Percentiles rank a stretch among this genome's conserved stretches.
Conservation (phyloP, 2,329 filamentous ascomycete genomes). For the Colletotrichum tanaceti region DNA sequence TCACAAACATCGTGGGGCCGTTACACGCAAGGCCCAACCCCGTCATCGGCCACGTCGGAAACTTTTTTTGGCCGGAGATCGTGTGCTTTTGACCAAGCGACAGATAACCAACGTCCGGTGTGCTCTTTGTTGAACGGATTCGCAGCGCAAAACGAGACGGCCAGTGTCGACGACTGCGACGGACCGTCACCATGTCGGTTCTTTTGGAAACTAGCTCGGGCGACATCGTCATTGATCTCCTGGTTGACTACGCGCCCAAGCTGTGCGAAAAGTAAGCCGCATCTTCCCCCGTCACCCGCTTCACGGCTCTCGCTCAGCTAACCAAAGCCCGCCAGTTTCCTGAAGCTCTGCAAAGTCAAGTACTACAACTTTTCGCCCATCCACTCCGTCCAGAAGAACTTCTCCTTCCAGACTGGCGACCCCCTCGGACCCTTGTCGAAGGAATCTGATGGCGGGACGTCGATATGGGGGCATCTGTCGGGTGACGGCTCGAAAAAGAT, state of each 20-base stretch:
- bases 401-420: constrained; percentile 96
- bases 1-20: constrained; percentile 17
- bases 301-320: constrained; percentile 55
- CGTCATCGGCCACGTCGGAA: neutral
- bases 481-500: constrained; percentile 75
- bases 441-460: constrained; percentile 91
- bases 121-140: constrained; percentile 14
- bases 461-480: constrained; percentile 88
- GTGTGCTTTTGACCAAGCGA: constrained; percentile 7
- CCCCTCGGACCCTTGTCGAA: constrained; percentile 86
- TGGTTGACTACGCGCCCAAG: constrained; percentile 88
- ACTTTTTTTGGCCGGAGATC: constrained; percentile 16
- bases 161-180: neutral
- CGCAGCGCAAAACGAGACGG: neutral
- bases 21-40: constrained; percentile 7
- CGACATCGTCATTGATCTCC: constrained; percentile 93
- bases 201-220: constrained; percentile 92
- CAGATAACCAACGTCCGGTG: neutral
- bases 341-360: constrained; percentile 98
- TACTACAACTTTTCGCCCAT: constrained; percentile 98
- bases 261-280: constrained; percentile 92
- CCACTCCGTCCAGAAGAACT: constrained; percentile 92
- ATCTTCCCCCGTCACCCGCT: neutral
- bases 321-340: constrained; percentile 77
- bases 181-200: constrained; percentile 78